Base-by-base conservation (phyloP, 1,284 basidiomycete genomes). In the Xerocomus amazonicus region DNA sequence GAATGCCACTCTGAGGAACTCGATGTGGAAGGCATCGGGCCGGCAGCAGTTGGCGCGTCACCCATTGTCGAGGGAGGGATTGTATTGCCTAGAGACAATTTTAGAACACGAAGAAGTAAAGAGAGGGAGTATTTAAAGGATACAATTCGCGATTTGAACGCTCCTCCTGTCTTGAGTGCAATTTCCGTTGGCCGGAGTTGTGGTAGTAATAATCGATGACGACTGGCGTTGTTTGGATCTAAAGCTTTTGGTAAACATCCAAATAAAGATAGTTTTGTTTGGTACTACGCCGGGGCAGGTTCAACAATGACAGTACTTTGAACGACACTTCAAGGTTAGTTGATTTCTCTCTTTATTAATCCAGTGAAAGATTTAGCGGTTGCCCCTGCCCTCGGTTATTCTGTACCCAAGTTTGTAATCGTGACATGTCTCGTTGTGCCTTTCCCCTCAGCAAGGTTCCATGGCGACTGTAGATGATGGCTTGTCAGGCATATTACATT, bases 1-100 rank as follows among this genome's bases (percentile, higher is more conserved):
- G 83, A 71, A 53, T 80, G 81, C 87, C 87, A 90, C 59, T 73
- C 69, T 0, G 67, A 55, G 16, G 51, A 26, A 35, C 26, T 49
- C 16, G 56, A 54, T 54, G 60, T 45, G 8, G 64, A 51, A 36
- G 53, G 48, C 51, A 56, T 49, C 9, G 45, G 45, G 39, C 42
- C 19, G 33, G 29, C 6, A 9, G 42, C 2, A 0, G 51, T 17
- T 40, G 56, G 40, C 3, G 12, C 47, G 37, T 66, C 61, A 46
- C 44, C 44, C 60, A 62, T 62, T 31, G 17, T 52, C 44, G 19
- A 28, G 36, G 17, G 4, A 47, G 26, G n/a, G 34, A 31, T 29
- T 7, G 54, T 29, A n/a, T 27, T 39, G 32, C 16, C 29, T 10
- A 13, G 28, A n/a, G 50, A 32, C n/a, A 23, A 10, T 16, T 44